phyloP scores from a whole-genome alignment of 768 basidiomycete genomes.

The Psilocybe azurescens region DNA sequence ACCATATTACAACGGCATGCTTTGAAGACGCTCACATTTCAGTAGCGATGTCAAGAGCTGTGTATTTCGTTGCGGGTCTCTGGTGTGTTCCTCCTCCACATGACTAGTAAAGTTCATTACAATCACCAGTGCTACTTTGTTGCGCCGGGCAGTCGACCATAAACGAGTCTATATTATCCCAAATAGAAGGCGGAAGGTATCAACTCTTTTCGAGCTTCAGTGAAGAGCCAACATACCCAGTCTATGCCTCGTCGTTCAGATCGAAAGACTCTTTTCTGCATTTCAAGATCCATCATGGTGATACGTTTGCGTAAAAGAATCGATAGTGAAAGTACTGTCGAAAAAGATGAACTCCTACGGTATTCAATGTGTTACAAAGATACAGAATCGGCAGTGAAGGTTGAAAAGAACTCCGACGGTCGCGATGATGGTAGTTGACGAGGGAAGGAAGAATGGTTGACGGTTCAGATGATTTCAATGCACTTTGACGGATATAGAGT shows the following conservation, averaged over 20 bases:
- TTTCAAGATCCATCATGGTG: not conserved
- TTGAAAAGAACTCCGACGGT: too few relatives aligned
- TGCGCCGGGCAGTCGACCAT: not conserved
- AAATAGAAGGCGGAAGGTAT: not conserved
- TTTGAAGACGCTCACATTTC: not conserved
- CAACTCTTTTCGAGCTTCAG: not conserved
- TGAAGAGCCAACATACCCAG: not conserved
- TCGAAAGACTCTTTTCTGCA: not conserved
- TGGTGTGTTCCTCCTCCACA: not conserved
- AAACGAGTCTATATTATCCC: not conserved
- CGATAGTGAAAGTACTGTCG: too few relatives aligned
- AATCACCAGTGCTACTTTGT: not conserved
- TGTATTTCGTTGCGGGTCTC: not conserved
- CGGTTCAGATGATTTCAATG: too few relatives aligned
- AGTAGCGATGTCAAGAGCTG: not conserved
- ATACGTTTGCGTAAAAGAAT: too few relatives aligned
- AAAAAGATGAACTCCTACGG: too few relatives aligned
- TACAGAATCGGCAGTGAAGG: too few relatives aligned
- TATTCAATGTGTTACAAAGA: too few relatives aligned
- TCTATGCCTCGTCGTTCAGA: not conserved
- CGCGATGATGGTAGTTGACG: too few relatives aligned
- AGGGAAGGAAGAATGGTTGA: too few relatives aligned
- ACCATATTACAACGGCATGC: not conserved
- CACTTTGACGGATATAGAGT: not conserved
- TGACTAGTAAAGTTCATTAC: not conserved